A percentile compares a stretch with the other conserved stretches of the same genome.
These are phyloP conservation scores for Aureobasidium lini DNA, from an alignment of 2,329 filamentous ascomycete species.

Conservation along the genomic window DNA sequence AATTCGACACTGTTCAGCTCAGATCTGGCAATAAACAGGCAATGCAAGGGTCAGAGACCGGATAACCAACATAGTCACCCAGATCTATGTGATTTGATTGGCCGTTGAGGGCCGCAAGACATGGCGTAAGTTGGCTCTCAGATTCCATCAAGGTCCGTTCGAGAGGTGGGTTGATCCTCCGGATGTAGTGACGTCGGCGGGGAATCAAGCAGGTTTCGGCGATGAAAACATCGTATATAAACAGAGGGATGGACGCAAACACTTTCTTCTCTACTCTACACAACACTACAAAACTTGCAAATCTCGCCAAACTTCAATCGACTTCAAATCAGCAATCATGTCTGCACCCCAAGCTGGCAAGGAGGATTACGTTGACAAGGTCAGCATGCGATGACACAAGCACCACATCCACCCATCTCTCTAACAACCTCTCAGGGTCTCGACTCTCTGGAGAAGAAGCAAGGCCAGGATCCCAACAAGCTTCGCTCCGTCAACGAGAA, in stretches of 20 bases:
- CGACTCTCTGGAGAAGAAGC: constrained; percentile 17
- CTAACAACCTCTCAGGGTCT: constrained; percentile 13
- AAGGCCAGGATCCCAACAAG: constrained; percentile 21
- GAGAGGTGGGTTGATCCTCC: neutral
- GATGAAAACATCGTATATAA: neutral
- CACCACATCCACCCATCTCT: neutral
- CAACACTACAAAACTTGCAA: constrained; percentile 7
- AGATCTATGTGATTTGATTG: too few species aligned
- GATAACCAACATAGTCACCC: too few species aligned
- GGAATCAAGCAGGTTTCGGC: neutral
- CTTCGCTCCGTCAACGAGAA: constrained; percentile 26
- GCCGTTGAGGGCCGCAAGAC: too few species aligned
- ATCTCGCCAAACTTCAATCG: neutral
- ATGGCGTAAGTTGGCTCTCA: too few species aligned
- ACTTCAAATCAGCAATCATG: neutral
- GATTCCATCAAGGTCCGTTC: neutral
- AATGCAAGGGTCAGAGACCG: neutral
- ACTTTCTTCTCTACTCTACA: neutral
- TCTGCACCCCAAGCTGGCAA: constrained; percentile 13
- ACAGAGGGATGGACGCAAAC: neutral
- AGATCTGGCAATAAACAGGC: neutral
- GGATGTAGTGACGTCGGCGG: neutral
- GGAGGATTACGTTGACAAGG: constrained; percentile 26
- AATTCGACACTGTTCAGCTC: neutral
- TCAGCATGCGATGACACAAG: neutral